phyloP scores from a whole-genome alignment of 1,284 basidiomycete genomes.

The Mycosarcoma maydis region DNA sequence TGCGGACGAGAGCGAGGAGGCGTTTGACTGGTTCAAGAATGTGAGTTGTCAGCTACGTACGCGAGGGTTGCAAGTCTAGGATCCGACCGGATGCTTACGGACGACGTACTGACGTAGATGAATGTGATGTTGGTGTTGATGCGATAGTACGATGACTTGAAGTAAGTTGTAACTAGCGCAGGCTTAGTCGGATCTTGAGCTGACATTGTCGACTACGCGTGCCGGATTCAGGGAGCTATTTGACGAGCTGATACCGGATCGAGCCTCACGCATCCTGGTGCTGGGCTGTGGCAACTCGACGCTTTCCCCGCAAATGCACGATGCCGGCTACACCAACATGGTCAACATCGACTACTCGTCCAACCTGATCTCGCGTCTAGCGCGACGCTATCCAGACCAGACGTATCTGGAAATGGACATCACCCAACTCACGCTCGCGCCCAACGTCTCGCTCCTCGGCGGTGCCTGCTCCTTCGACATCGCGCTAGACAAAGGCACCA shows the following conservation, averaged over 20 bases:
- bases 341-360: slow-evolving; percentile 55
- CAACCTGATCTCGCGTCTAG: slow-evolving; percentile 54
- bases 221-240: too few species aligned
- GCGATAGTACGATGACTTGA: slow-evolving; percentile 4
- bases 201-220: too few species aligned
- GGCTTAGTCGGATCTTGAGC: too few species aligned
- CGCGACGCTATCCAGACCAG: slow-evolving; percentile 36
- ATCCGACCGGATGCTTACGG: too few species aligned
- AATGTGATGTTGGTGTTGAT: neutral
- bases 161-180: too few species aligned
- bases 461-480: slow-evolving; percentile 52
- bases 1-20: slow-evolving; percentile 31
- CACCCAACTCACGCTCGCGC: slow-evolving; percentile 38
- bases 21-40: slow-evolving; percentile 63
- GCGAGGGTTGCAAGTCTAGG: too few species aligned
- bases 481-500: slow-evolving; percentile 63
- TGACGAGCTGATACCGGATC: slow-evolving; percentile 48
- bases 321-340: slow-evolving; percentile 52
- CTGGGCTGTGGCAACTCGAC: slow-evolving; percentile 63
- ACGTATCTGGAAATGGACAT: slow-evolving; percentile 58
- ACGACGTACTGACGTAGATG: too few species aligned
- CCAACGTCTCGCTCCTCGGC: slow-evolving; percentile 36
- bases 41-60: too few species aligned
- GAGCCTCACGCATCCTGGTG: slow-evolving; percentile 55
- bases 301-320: slow-evolving; percentile 53